A percentile compares a stretch with the other conserved stretches of the same genome.
Conservation (phyloP, 352 stramenopile genomes). For the Aphanomyces euteiches region DNA sequence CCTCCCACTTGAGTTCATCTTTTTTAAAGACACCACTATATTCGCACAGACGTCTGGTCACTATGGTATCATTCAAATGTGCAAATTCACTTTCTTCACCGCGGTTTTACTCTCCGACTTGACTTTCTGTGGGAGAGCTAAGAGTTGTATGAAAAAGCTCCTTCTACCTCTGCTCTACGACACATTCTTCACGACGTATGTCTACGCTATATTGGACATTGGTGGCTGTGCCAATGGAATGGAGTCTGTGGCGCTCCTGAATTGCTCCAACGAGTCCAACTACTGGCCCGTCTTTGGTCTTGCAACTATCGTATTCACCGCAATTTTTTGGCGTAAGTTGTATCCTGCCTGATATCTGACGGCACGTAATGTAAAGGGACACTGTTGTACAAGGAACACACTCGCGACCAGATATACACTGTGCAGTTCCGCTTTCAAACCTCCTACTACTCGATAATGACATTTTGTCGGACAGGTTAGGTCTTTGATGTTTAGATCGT, state of each 20-base stretch:
- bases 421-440: constrained; percentile 11
- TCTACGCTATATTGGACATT: constrained; percentile 5
- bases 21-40: background rate
- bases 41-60: background rate
- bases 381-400: background rate
- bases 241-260: background rate
- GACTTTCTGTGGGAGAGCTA: background rate
- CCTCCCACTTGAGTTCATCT: constrained; percentile 5
- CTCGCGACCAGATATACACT: background rate
- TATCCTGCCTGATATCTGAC: background rate
- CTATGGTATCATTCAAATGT: constrained; percentile 1
- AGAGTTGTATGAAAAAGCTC: background rate
- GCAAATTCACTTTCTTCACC: constrained; percentile 18
- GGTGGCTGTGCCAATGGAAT: constrained; percentile 16
- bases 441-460: constrained; percentile 15
- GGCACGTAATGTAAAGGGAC: background rate
- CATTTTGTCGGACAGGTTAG: background rate
- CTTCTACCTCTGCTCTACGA: constrained; percentile 16
- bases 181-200: constrained; percentile 16
- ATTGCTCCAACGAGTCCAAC: background rate
- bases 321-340: constrained; percentile 5
- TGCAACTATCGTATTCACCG: background rate
- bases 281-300: constrained; percentile 19
- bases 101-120: background rate
- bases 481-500: background rate